phyloP scores from a whole-genome alignment of 2,329 filamentous ascomycete genomes.

The Orbilia ellipsospora region DNA sequence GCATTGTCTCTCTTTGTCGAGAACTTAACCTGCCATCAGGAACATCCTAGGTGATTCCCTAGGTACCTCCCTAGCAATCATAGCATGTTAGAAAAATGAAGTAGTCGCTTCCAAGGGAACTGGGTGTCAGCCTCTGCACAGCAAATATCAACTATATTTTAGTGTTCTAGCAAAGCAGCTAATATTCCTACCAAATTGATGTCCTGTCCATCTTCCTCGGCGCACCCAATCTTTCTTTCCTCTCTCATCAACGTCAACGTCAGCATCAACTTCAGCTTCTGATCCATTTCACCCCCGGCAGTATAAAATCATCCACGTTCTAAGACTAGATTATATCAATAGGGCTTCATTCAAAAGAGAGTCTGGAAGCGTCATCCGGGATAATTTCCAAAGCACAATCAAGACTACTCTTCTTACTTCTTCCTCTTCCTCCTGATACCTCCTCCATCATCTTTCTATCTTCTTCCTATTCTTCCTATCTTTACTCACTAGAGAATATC shows the following conservation, averaged over 20 bases:
- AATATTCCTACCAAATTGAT: not conserved
- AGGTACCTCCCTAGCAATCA: too few species aligned
- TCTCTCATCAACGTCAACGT: not conserved
- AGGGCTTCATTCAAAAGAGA: not conserved
- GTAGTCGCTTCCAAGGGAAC: not conserved
- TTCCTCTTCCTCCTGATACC: conserved; percentile 25
- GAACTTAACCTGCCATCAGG: too few species aligned
- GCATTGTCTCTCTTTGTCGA: too few species aligned
- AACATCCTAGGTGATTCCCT: too few species aligned
- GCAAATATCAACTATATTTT: not conserved
- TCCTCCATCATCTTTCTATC: not conserved
- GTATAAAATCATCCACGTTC: not conserved
- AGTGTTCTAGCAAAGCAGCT: not conserved
- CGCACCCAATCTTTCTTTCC: too few species aligned
- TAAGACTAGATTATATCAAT: not conserved
- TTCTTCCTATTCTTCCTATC: conserved; percentile 19
- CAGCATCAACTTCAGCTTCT: not conserved
- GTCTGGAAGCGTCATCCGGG: conserved; percentile 32
- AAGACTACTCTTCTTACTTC: conserved; percentile 21
- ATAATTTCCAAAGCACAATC: conserved; percentile 43
- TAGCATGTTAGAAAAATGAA: too few species aligned
- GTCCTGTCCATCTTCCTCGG: too few species aligned
- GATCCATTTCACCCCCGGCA: not conserved
- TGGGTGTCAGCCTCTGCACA: not conserved
- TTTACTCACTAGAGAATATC: conserved; percentile 37